Percentiles rank a stretch among this genome's conserved stretches.
phyloP scores from a whole-genome alignment of 805 yeast genomes.

The Lipomyces sp. region DNA sequence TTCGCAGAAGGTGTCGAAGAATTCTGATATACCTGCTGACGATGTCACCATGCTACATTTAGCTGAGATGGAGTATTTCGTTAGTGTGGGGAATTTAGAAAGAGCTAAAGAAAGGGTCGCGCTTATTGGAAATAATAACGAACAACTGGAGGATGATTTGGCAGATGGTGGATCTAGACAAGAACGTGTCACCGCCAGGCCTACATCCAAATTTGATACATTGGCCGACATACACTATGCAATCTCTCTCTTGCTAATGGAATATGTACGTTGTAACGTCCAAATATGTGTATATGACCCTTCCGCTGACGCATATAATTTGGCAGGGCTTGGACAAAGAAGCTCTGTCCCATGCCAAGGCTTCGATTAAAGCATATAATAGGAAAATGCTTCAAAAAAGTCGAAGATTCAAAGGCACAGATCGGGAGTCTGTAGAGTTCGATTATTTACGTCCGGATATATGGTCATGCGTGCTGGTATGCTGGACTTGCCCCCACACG shows the following conservation, averaged over 20 bases:
- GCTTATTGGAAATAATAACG: background rate
- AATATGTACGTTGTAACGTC: slow-evolving; percentile 11
- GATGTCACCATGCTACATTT: background rate
- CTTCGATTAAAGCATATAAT: slow-evolving; percentile 17
- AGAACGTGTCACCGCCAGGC: background rate
- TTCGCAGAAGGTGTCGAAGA: slow-evolving; percentile 2
- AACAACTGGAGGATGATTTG: background rate
- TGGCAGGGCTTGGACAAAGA: slow-evolving; percentile 16
- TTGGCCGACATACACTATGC: slow-evolving; percentile 1
- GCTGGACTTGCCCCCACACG: background rate
- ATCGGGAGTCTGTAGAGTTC: slow-evolving; percentile 2
- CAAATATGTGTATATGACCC: background rate
- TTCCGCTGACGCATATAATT: slow-evolving; percentile 5
- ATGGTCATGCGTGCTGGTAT: background rate
- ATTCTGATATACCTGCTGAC: background rate
- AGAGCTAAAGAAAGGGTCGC: slow-evolving; percentile 15
- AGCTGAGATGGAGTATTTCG: slow-evolving; percentile 21
- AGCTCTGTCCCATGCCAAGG: slow-evolving; percentile 23
- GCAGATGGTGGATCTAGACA: background rate
- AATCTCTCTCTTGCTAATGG: slow-evolving; percentile 25
- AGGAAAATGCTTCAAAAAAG: slow-evolving; percentile 2
- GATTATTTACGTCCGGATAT: slow-evolving; percentile 2
- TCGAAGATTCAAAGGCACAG: background rate
- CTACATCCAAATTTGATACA: background rate
- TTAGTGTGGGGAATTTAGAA: slow-evolving; percentile 24